These are phyloP conservation scores for Heliosperma pusillum DNA, from an alignment of 148 eudicot species.

Conservation along the genomic window DNA sequence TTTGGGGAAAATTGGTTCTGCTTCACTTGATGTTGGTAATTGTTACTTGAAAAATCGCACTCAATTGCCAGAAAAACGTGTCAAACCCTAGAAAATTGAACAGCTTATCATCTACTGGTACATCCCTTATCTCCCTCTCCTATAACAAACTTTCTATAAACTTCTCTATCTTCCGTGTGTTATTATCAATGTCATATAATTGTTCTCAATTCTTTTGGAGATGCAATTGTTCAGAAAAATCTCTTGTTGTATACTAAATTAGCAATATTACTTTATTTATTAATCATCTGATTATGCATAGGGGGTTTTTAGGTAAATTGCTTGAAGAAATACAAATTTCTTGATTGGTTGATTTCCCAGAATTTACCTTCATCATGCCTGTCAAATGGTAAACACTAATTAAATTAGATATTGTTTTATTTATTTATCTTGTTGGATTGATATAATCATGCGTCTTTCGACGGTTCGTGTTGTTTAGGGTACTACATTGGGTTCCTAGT, in stretches of 20 bases:
- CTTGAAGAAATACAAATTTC: neutral
- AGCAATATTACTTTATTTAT: neutral
- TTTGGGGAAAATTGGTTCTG: no score
- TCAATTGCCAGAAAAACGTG: neutral
- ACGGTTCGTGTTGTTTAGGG: slow-evolving; percentile 43
- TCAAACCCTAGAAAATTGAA: neutral
- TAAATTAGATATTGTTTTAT: neutral
- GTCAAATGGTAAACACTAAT: slow-evolving; percentile 28
- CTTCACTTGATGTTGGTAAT: no score
- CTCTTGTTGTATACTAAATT: neutral
- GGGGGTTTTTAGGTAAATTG: neutral
- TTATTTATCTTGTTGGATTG: neutral
- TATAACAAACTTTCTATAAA: no score
- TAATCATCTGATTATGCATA: neutral
- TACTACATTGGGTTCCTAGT: slow-evolving; percentile 85
- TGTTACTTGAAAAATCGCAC: neutral
- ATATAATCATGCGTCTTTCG: neutral
- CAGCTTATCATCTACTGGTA: neutral
- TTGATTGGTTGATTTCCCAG: neutral
- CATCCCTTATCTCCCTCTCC: neutral
- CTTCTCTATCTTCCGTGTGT: no score
- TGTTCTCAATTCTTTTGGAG: no score
- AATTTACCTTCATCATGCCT: slow-evolving; percentile 18
- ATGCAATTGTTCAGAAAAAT: neutral
- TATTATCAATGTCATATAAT: no score